Percentiles rank a stretch among this genome's conserved stretches.
Evolutionary conservation across 2,329 filamentous ascomycete species (phyloP).

Genomic region (Aspergillus persii): DNA sequence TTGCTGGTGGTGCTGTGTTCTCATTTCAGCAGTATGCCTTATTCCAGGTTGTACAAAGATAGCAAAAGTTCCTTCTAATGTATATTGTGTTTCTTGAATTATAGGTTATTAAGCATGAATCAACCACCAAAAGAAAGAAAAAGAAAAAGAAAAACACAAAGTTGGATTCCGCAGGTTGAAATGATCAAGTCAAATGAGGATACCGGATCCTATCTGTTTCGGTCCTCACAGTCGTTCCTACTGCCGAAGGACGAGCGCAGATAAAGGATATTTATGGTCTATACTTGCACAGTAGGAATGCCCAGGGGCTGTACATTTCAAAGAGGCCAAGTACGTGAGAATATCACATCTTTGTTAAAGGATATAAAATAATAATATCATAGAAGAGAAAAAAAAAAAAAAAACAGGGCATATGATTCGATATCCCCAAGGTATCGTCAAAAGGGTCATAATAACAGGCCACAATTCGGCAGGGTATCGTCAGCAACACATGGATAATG

Average conservation of each 20-base stretch:
- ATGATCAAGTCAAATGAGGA: too few species aligned
- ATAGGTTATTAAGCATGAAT: too few species aligned
- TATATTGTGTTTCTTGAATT: too few species aligned
- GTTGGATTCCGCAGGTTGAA: too few species aligned
- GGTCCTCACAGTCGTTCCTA: background rate
- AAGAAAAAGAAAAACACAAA: too few species aligned
- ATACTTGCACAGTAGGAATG: background rate
- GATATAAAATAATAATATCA: background rate
- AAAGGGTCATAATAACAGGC: slow-evolving; percentile 21
- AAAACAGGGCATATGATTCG: background rate
- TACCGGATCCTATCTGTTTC: too few species aligned
- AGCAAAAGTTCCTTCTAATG: background rate
- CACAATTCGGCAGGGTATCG: slow-evolving; percentile 23
- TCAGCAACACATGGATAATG: slow-evolving; percentile 18
- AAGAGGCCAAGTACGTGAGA: background rate
- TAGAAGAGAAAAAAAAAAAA: background rate
- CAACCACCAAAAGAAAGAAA: too few species aligned
- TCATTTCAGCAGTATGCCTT: background rate
- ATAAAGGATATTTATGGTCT: background rate
- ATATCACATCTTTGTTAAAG: background rate
- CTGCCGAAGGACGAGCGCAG: background rate
- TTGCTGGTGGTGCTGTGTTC: background rate
- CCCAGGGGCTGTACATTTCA: background rate
- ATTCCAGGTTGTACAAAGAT: background rate
- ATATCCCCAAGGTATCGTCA: slow-evolving; percentile 15